Percentiles rank a stretch among this genome's conserved stretches.
phyloP scores from a whole-genome alignment of 257 asterid species.

The Gentiana macrophylla region DNA sequence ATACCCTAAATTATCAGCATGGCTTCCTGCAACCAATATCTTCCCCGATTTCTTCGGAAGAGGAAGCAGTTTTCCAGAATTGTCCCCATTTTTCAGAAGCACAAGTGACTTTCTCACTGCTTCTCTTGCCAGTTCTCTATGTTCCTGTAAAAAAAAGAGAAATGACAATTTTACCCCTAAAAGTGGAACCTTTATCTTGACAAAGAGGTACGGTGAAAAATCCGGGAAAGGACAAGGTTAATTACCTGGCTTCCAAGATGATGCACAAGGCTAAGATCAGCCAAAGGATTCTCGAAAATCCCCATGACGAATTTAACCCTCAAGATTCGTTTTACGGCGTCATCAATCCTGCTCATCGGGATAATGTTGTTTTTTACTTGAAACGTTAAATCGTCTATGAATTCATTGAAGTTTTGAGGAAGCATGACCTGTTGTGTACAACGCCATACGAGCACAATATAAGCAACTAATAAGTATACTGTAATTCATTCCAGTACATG shows the following conservation, averaged over 20 bases:
- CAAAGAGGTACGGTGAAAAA: background rate
- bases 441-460: too few species aligned
- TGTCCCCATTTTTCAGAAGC: conserved; percentile 63
- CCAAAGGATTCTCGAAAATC: conserved; percentile 34
- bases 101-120: conserved; percentile 86
- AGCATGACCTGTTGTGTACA: conserved; percentile 24
- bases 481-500: too few species aligned
- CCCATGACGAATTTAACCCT: conserved; percentile 37
- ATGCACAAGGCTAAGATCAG: conserved; percentile 24
- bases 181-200: background rate
- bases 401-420: conserved; percentile 26
- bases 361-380: conserved; percentile 25
- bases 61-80: conserved; percentile 48
- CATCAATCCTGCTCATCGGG: conserved; percentile 37
- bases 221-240: background rate
- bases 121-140: conserved; percentile 85
- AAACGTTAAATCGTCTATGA: conserved; percentile 20
- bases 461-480: too few species aligned
- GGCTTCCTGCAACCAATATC: conserved; percentile 70
- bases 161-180: conserved; percentile 7
- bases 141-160: conserved; percentile 36
- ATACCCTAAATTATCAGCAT: conserved; percentile 77
- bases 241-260: conserved; percentile 35
- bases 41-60: conserved; percentile 61
- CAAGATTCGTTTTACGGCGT: conserved; percentile 35